These are phyloP conservation scores for Phytophthora ramorum DNA, from an alignment of 352 stramenopile species.

Conservation along the genomic window DNA sequence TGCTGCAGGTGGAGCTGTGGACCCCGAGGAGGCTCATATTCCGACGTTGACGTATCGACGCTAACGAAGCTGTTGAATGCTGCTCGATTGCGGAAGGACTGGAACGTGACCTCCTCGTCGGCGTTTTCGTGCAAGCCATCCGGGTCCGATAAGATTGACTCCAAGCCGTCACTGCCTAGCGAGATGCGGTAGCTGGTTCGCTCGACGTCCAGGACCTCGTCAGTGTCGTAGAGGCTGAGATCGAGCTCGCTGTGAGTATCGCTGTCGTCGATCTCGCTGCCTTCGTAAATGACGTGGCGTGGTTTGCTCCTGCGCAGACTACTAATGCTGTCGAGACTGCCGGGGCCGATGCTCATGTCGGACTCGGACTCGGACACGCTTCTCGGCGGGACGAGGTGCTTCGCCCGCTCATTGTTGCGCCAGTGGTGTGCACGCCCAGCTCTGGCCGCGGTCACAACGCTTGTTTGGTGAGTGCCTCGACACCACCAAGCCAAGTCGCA, in stretches of 20 bases:
- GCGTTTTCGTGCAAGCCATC: constrained; percentile 17
- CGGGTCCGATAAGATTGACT: constrained; percentile 30
- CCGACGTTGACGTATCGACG: constrained; percentile 26
- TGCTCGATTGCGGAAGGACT: constrained; percentile 17
- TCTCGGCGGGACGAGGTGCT: constrained; percentile 17
- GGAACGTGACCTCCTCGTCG: constrained; percentile 22
- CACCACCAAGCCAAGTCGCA: not conserved
- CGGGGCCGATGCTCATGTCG: constrained; percentile 32
- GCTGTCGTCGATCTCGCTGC: constrained; percentile 36
- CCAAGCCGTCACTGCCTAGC: constrained; percentile 37
- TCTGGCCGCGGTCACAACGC: not conserved
- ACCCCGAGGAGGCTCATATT: constrained; percentile 12
- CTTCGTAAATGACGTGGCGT: constrained; percentile 35
- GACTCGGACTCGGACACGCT: constrained; percentile 34
- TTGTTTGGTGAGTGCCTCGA: not conserved
- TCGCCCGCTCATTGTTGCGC: constrained; percentile 19
- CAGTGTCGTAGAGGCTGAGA: constrained; percentile 65
- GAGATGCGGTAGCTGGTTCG: constrained; percentile 36
- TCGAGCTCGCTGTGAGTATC: constrained; percentile 65
- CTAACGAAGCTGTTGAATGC: constrained; percentile 43
- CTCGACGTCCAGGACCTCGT: constrained; percentile 40
- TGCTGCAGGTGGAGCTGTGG: constrained; percentile 26
- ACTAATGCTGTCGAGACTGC: constrained; percentile 28
- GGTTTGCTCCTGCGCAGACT: constrained; percentile 25
- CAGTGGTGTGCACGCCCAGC: too few relatives aligned